Evolutionary conservation across 306 rosid genomes (phyloP).

Genomic region (Oemleria cerasiformis): DNA sequence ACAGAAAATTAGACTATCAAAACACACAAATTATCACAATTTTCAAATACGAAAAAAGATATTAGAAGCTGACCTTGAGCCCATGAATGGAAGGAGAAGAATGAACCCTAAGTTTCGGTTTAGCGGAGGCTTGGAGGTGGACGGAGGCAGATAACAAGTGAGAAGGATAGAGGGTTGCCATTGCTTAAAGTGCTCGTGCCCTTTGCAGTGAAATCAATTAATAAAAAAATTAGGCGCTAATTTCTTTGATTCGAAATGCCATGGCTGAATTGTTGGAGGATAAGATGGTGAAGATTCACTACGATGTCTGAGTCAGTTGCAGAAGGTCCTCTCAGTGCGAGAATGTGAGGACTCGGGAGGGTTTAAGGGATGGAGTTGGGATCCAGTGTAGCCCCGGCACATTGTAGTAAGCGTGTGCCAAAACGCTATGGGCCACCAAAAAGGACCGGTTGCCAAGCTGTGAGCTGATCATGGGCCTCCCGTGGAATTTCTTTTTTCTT

Average conservation of each 20-base stretch:
- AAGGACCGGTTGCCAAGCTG: too few relatives aligned
- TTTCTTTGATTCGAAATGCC: constrained; percentile 21
- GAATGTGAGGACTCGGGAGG: background rate
- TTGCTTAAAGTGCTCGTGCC: constrained; percentile 12
- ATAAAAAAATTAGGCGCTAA: background rate
- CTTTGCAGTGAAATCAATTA: background rate
- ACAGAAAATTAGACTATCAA: too few relatives aligned
- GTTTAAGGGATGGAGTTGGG: constrained; percentile 2
- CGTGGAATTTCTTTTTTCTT: background rate
- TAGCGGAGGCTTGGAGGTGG: constrained; percentile 36
- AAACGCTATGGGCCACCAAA: too few relatives aligned
- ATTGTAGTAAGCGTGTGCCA: too few relatives aligned
- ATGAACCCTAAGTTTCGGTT: constrained; percentile 24
- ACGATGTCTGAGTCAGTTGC: background rate
- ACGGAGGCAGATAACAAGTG: constrained; percentile 47
- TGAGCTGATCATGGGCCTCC: background rate
- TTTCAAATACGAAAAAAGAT: background rate
- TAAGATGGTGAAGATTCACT: background rate
- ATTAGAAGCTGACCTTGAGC: constrained; percentile 39
- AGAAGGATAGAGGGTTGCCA: constrained; percentile 49
- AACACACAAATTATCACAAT: background rate
- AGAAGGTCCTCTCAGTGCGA: background rate
- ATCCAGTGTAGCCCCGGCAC: background rate
- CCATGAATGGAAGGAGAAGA: constrained; percentile 26
- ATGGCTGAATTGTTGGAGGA: constrained; percentile 18